Conservation (phyloP, 73 alveolate species). For the Blepharisma japonicum region DNA sequence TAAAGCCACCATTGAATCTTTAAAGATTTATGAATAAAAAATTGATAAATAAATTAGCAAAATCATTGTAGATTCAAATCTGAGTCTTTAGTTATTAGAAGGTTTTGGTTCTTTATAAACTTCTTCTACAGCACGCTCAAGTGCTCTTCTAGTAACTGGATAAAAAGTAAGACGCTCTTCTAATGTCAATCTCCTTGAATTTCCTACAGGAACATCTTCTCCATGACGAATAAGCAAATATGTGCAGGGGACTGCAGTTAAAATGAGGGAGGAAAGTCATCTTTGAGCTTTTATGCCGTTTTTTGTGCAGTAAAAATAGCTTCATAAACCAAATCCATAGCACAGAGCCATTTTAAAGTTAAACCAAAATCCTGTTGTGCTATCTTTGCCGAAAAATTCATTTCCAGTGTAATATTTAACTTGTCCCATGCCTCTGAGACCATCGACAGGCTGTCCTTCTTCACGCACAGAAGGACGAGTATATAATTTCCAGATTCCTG, state of each 20-base stretch:
- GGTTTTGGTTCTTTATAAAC: constrained; percentile 33
- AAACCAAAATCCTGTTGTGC: neutral
- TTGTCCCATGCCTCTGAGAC: too few species aligned
- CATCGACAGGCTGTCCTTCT: too few species aligned
- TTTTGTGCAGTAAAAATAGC: constrained; percentile 9
- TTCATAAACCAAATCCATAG: neutral
- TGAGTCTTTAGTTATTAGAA: too few species aligned
- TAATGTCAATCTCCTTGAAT: constrained; percentile 54
- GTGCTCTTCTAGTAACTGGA: constrained; percentile 91
- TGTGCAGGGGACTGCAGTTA: constrained; percentile 25
- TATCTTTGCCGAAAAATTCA: too few species aligned
- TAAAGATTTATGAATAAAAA: too few species aligned
- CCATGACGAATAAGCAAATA: neutral
- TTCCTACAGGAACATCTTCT: constrained; percentile 9
- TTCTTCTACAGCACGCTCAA: constrained; percentile 68
- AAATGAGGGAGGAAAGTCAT: neutral
- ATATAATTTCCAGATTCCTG: too few species aligned
- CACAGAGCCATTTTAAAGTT: neutral
- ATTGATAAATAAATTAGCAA: too few species aligned
- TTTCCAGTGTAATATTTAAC: too few species aligned
- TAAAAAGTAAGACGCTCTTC: constrained; percentile 77
- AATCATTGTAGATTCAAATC: too few species aligned
- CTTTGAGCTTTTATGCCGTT: constrained; percentile 11
- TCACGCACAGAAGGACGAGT: too few species aligned
- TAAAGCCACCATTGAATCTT: too few species aligned